Percentiles rank a stretch among this genome's conserved stretches.
phyloP scores from a whole-genome alignment of 1,284 basidiomycete genomes.

The Bjerkandera adusta region DNA sequence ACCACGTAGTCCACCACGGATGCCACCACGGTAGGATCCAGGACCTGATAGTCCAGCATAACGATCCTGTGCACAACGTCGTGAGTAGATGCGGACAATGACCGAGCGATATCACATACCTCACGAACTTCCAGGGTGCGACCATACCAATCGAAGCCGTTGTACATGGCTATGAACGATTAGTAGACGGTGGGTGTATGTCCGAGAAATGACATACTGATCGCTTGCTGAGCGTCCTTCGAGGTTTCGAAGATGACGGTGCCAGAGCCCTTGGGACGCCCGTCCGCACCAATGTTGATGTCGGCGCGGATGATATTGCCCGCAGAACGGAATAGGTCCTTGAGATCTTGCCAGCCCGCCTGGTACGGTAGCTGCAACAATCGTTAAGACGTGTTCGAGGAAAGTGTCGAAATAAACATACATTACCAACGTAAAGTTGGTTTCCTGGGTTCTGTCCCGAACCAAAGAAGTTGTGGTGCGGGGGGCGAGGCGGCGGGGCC shows the following conservation, averaged over 20 bases:
- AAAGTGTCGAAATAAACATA: slow-evolving; percentile 39
- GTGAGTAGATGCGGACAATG: slow-evolving; percentile 5
- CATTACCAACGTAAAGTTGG: slow-evolving; percentile 91
- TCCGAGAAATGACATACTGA: slow-evolving; percentile 54
- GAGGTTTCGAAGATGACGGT: slow-evolving; percentile 93
- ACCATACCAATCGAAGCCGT: slow-evolving; percentile 94
- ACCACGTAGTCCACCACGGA: slow-evolving; percentile 55
- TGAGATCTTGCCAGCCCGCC: slow-evolving; percentile 98
- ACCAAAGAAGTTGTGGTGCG: slow-evolving; percentile 72
- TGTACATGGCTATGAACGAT: slow-evolving; percentile 74
- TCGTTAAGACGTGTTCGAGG: slow-evolving; percentile 1
- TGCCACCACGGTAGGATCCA: slow-evolving; percentile 59
- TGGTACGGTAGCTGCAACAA: slow-evolving; percentile 80
- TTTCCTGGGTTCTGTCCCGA: slow-evolving; percentile 68
- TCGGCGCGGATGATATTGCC: slow-evolving; percentile 95
- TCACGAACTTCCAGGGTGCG: slow-evolving; percentile 91
- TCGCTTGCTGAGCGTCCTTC: slow-evolving; percentile 89
- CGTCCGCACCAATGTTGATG: slow-evolving; percentile 89
- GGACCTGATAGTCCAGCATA: slow-evolving; percentile 79
- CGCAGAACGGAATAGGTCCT: slow-evolving; percentile 93
- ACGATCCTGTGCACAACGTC: slow-evolving; percentile 62
- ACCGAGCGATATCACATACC: slow-evolving; percentile 44
- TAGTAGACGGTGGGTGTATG: slow-evolving; percentile 6
- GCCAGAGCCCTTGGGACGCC: slow-evolving; percentile 90
- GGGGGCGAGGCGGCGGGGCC: slow-evolving; percentile 69